Evolutionary conservation across 2,329 filamentous ascomycete species (phyloP).

Genomic region (Hypoxylon sp.): DNA sequence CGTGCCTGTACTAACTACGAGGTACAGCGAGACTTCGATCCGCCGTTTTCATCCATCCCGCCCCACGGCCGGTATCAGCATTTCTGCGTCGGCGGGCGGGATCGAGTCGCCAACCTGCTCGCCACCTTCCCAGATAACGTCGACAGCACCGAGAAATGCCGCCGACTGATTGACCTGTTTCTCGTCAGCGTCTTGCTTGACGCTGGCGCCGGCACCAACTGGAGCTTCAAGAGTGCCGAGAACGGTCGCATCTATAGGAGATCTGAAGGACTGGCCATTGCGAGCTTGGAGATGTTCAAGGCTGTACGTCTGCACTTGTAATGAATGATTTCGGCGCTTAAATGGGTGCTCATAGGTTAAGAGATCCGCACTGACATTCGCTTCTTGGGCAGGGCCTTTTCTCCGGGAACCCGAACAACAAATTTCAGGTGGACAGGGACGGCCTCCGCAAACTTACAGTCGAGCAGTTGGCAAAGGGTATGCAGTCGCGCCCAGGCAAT

Average conservation of each 20-base stretch:
- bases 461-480: slow-evolving; percentile 79
- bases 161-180: slow-evolving; percentile 71
- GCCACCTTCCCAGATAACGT: slow-evolving; percentile 52
- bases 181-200: slow-evolving; percentile 84
- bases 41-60: slow-evolving; percentile 59
- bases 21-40: slow-evolving; percentile 52
- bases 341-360: neutral
- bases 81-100: slow-evolving; percentile 68
- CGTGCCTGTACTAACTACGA: slow-evolving; percentile 21
- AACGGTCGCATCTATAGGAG: slow-evolving; percentile 85
- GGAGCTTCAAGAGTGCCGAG: slow-evolving; percentile 93
- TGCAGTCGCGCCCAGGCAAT: slow-evolving; percentile 87
- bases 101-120: slow-evolving; percentile 56
- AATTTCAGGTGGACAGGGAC: slow-evolving; percentile 88
- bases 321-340: neutral
- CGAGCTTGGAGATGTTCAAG: slow-evolving; percentile 92
- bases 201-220: slow-evolving; percentile 88
- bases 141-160: slow-evolving; percentile 56
- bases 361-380: slow-evolving; percentile 17
- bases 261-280: slow-evolving; percentile 73
- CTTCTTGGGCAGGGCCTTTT: slow-evolving; percentile 73
- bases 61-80: slow-evolving; percentile 73
- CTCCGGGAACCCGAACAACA: slow-evolving; percentile 83
- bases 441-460: slow-evolving; percentile 81
- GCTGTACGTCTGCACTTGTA: slow-evolving; percentile 52